Percentiles rank a stretch among this genome's conserved stretches.
These are phyloP conservation scores for Termitomyces sp. DNA, from an alignment of 768 basidiomycete genomes.

Conservation along the genomic window DNA sequence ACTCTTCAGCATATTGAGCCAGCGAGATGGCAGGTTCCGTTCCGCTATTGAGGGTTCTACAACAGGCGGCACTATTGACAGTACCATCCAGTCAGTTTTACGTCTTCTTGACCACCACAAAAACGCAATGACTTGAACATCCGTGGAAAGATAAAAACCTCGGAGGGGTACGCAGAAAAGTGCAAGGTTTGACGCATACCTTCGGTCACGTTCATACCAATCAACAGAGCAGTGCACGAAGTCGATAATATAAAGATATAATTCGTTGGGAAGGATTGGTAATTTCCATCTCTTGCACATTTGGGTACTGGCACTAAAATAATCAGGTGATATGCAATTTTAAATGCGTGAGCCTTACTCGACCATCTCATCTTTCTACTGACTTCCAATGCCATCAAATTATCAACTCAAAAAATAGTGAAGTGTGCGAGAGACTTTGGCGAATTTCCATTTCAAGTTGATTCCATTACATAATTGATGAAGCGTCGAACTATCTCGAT, in stretches of 20 bases:
- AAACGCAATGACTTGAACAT: constrained; percentile 30
- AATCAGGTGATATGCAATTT: background rate
- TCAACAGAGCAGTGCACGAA: constrained; percentile 18
- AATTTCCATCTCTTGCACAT: background rate
- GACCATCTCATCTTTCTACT: constrained; percentile 5
- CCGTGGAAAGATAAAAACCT: constrained; percentile 29
- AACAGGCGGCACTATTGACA: constrained; percentile 16
- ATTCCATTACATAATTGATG: too few relatives aligned
- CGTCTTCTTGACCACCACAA: constrained; percentile 1
- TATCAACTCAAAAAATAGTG: background rate
- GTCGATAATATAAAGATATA: constrained; percentile 37
- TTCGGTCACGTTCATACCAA: constrained; percentile 12
- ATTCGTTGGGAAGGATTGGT: constrained; percentile 35
- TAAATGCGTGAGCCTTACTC: background rate
- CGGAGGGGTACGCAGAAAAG: constrained; percentile 39
- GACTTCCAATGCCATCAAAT: background rate
- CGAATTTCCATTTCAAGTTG: too few relatives aligned
- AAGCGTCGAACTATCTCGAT: too few relatives aligned
- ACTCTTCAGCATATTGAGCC: constrained; percentile 22
- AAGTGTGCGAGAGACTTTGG: background rate
- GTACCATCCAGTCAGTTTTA: background rate
- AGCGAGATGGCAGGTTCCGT: constrained; percentile 22
- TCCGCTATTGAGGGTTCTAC: constrained; percentile 18
- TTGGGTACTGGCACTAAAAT: background rate
- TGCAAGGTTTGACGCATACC: constrained; percentile 22